Percentiles rank a stretch among this genome's conserved stretches.
Conservation (phyloP, 805 yeast species). For the Candida sakaeoensis region DNA sequence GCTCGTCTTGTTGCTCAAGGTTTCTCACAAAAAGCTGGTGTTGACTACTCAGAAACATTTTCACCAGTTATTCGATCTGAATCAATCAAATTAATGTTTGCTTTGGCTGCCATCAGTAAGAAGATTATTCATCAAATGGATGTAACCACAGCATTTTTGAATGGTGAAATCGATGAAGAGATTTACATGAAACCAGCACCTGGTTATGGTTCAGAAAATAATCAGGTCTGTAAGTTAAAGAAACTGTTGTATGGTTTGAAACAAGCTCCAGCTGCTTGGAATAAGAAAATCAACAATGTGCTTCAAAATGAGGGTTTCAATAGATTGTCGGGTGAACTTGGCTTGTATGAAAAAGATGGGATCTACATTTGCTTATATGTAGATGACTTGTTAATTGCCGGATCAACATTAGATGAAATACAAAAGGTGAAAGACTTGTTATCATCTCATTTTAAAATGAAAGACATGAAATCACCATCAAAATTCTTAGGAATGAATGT, state of each 20-base stretch:
- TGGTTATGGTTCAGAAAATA: background rate
- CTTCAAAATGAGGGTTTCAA: background rate
- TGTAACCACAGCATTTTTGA: conserved; percentile 1
- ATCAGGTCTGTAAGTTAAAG: background rate
- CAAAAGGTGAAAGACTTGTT: background rate
- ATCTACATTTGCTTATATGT: conserved; percentile 2
- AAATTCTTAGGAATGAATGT: background rate
- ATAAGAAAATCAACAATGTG: background rate
- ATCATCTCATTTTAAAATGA: background rate
- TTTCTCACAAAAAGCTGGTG: background rate
- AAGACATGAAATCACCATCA: background rate
- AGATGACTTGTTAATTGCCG: conserved; percentile 1
- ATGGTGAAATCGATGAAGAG: background rate
- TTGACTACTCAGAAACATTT: background rate
- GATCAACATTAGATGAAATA: background rate
- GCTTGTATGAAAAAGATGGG: background rate
- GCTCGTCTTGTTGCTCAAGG: too few relatives aligned
- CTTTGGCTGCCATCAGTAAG: background rate
- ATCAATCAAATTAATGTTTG: background rate
- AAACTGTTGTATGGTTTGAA: conserved; percentile 1
- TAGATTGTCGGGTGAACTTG: background rate
- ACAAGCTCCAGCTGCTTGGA: conserved; percentile 1
- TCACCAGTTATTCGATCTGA: conserved; percentile 1
- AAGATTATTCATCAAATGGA: conserved; percentile 2
- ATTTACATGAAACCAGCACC: too few relatives aligned